Base-by-base conservation (phyloP, 2,329 filamentous ascomycete genomes). In the Mariannaea sp. region DNA sequence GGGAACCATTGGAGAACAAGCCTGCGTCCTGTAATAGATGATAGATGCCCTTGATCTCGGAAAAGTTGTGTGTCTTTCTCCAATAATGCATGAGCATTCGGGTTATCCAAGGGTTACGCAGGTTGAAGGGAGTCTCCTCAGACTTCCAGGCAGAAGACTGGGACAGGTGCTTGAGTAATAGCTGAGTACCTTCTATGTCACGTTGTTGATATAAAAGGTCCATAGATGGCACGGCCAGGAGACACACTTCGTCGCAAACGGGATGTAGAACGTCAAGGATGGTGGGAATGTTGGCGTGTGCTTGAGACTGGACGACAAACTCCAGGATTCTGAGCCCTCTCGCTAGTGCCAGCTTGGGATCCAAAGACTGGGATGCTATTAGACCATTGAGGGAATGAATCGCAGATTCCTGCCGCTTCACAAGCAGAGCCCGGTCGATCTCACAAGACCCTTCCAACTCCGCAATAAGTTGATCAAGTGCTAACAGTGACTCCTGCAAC, bases 11-110 rank as follows among this genome's bases (percentile, higher is more conserved):
- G 3, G 53, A 38, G 33, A 68, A 71, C 6, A 73, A 41, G 1
- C 69, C 69, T 8, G 63, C 61, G 46, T 62, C 59, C 39, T 66
- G 65, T n/a, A 71, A 50, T 9, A 68, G 41, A 2, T 27, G 27
- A 33, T 72, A 70, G 16, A 71, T 56, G 7, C 59, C 48, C 36
- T 65, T 69, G 32, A 64, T 61, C 19, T 58, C 49, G 1, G 22
- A 19, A 26, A 64, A 61, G 22, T 65, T 51, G 36, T 60, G 63
- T 4, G 53, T 64, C 20, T 58, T 67, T 36, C 58, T 65, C 64
- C 65, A 67, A 20, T 59, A 58, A 52, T 66, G 61, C 58, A 62
- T 60, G 7, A 66, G 38, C 5, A 66, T 40, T n/a, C 59, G 57
- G 20, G 56, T 60, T 7, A 59, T 32, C 64, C 64, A 66, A 36